phyloP scores from a whole-genome alignment of 73 alveolate genomes.

The Tetrahymena thermophila region DNA sequence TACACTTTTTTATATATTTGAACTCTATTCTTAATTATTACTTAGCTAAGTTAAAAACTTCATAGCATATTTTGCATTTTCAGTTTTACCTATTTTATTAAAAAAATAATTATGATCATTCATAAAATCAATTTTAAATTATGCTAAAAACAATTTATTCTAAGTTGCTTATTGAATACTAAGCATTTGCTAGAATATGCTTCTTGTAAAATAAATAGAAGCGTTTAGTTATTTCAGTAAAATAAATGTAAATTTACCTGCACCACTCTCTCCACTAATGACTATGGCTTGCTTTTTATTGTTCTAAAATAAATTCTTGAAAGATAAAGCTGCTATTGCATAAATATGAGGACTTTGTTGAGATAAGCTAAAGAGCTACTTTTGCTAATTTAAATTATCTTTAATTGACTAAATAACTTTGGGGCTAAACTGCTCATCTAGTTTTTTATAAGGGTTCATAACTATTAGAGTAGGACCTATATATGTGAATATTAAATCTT shows the following conservation, averaged over 20 bases:
- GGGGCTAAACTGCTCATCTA: conserved; percentile 22
- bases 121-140: too few species aligned
- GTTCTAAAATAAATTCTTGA: conserved; percentile 67
- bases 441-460: conserved; percentile 78
- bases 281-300: conserved; percentile 85
- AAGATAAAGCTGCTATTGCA: conserved; percentile 83
- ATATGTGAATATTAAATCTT: conserved; percentile 85
- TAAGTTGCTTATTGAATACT: not conserved
- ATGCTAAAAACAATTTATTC: not conserved
- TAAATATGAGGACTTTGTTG: conserved; percentile 82
- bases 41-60: conserved; percentile 58
- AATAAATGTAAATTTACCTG: conserved; percentile 93
- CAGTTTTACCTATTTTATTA: conserved; percentile 93
- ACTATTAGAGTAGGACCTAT: conserved; percentile 95
- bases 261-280: conserved; percentile 98
- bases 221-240: not conserved
- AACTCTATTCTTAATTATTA: conserved; percentile 11
- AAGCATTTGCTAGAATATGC: conserved; percentile 59
- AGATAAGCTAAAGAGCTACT: conserved; percentile 2
- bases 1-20: not conserved
- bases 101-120: conserved; percentile 1
- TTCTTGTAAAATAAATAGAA: conserved; percentile 45
- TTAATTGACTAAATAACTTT: conserved; percentile 12
- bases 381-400: not conserved
- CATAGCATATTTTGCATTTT: conserved; percentile 95